Conservation (phyloP, 345 rosid species). For the Excoecaria cochinchinensis region DNA sequence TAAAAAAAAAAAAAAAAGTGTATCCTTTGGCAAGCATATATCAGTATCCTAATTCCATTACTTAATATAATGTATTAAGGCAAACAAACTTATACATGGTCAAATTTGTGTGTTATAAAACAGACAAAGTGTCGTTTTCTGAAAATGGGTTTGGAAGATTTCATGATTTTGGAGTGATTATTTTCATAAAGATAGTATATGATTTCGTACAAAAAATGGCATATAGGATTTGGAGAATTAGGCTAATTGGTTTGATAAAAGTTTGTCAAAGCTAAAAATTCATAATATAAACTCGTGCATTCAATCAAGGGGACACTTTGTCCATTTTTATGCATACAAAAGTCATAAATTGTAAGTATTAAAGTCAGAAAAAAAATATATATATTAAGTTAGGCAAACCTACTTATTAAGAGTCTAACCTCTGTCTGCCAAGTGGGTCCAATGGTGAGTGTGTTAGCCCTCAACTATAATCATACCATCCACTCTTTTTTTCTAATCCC, state of each 20-base stretch:
- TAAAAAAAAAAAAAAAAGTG: no score
- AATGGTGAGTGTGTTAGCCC: constrained; percentile 14
- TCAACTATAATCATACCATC: constrained; percentile 37
- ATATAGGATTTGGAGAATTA: not conserved
- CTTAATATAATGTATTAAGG: no score
- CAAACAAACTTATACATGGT: no score
- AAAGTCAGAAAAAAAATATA: constrained; percentile 21
- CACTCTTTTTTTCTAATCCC: constrained; percentile 24
- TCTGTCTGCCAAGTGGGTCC: constrained; percentile 35
- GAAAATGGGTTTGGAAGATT: not conserved
- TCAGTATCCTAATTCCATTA: no score
- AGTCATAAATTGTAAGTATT: constrained; percentile 29
- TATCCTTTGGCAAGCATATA: no score
- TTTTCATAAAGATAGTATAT: no score
- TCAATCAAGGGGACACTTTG: constrained; percentile 72
- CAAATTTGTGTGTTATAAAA: not conserved
- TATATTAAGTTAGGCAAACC: constrained; percentile 52
- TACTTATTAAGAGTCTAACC: constrained; percentile 32
- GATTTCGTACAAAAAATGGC: not conserved
- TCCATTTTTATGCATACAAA: constrained; percentile 48
- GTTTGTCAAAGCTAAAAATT: constrained; percentile 13
- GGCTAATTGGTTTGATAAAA: constrained; percentile 24
- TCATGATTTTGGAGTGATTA: not conserved
- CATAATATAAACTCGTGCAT: constrained; percentile 41
- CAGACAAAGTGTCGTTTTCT: not conserved